Evolutionary conservation across 1,284 basidiomycete species (phyloP).

Genomic region (Cerrena zonata): DNA sequence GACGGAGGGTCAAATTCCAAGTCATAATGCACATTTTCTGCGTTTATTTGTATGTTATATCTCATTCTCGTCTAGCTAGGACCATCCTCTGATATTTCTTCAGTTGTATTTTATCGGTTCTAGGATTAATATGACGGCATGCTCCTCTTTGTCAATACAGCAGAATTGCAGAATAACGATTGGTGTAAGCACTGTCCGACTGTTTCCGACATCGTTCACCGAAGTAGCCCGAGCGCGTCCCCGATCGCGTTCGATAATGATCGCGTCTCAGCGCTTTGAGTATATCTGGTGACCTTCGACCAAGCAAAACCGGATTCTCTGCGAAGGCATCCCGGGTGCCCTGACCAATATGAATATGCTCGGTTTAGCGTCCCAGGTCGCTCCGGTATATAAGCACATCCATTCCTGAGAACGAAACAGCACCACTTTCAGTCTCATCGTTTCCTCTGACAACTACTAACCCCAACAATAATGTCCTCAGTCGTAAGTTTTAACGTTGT

Average conservation of each 20-base stretch:
- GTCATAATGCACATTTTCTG: not conserved
- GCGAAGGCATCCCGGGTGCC: not conserved
- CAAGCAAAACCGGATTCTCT: too few species aligned
- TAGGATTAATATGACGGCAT: too few species aligned
- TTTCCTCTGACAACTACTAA: not conserved
- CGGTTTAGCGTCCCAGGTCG: not conserved
- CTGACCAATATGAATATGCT: not conserved
- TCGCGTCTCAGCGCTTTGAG: not conserved
- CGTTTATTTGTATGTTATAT: too few species aligned
- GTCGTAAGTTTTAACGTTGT: not conserved
- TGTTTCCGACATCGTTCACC: not conserved
- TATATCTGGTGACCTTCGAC: not conserved
- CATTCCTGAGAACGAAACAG: constrained; percentile 1
- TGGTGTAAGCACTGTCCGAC: not conserved
- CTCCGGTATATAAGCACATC: constrained; percentile 6
- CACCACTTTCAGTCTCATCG: too few species aligned
- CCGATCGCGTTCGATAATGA: not conserved
- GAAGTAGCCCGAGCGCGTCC: not conserved
- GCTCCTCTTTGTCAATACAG: too few species aligned
- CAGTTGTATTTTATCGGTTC: too few species aligned
- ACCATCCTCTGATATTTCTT: too few species aligned
- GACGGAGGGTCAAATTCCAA: not conserved
- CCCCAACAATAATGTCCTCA: not conserved
- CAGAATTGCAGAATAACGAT: too few species aligned
- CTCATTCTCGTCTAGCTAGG: too few species aligned